phyloP scores from a whole-genome alignment of 441 rosid genomes.

The Populus hybrid region DNA sequence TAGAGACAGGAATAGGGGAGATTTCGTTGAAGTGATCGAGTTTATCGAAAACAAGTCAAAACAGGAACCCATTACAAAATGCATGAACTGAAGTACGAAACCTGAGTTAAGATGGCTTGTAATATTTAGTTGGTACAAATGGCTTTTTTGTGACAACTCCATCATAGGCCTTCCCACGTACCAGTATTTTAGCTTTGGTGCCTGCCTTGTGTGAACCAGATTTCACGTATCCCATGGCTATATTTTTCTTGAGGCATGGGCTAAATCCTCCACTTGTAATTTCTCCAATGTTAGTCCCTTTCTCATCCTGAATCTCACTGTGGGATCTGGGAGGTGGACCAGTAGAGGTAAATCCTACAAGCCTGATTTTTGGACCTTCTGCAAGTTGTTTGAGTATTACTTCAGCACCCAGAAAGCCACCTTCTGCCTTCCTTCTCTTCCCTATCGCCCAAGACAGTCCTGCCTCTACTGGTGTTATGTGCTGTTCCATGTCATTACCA shows the following conservation, averaged over 20 bases:
- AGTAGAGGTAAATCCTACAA: slow-evolving; percentile 69
- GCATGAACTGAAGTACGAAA: slow-evolving; percentile 9
- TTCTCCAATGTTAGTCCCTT: slow-evolving; percentile 75
- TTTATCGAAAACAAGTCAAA: slow-evolving; percentile 14
- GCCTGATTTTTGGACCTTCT: slow-evolving; percentile 80
- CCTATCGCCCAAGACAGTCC: slow-evolving; percentile 98
- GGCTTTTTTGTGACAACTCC: slow-evolving; percentile 91
- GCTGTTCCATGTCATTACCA: slow-evolving; percentile 97
- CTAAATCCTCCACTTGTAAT: slow-evolving; percentile 97
- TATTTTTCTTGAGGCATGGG: slow-evolving; percentile 95
- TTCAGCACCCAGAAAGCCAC: slow-evolving; percentile 86
- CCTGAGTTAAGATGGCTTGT: slow-evolving; percentile 54
- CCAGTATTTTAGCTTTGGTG: slow-evolving; percentile 68
- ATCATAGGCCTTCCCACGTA: slow-evolving; percentile 85
- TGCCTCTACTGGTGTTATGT: slow-evolving; percentile 83
- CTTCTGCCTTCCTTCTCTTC: slow-evolving; percentile 88
- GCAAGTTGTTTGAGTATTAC: slow-evolving; percentile 82
- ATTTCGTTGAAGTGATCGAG: slow-evolving; percentile 7
- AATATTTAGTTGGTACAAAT: slow-evolving; percentile 84
- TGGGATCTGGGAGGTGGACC: slow-evolving; percentile 95
- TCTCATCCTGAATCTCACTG: slow-evolving; percentile 81
- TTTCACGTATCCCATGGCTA: slow-evolving; percentile 93
- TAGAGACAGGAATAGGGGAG: slow-evolving; percentile 3
- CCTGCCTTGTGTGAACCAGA: slow-evolving; percentile 86
- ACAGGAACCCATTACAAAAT: slow-evolving; percentile 20